Percentiles rank a stretch among this genome's conserved stretches.
phyloP scores from a whole-genome alignment of 495 filamentous ascomycete genomes.

The Usnea hakonensis region DNA sequence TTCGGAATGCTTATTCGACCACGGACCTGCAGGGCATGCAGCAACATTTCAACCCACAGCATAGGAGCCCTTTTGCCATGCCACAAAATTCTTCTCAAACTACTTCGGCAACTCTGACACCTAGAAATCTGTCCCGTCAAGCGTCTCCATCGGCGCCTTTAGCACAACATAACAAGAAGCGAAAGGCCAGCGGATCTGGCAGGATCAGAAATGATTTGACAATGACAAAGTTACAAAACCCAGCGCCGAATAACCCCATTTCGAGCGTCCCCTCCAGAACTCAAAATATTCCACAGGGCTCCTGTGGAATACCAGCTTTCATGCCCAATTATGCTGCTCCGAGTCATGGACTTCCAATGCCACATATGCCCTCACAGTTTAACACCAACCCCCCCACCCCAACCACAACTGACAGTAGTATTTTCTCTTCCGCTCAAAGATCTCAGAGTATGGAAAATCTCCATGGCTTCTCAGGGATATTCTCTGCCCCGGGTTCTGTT shows the following conservation, averaged over 20 bases:
- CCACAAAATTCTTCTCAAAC: conserved; percentile 34
- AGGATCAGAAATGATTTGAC: conserved; percentile 64
- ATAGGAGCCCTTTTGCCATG: conserved; percentile 26
- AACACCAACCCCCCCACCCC: conserved; percentile 57
- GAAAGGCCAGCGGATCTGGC: conserved; percentile 59
- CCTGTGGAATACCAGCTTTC: conserved; percentile 33
- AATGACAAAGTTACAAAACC: conserved; percentile 68
- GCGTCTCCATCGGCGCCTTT: conserved; percentile 57
- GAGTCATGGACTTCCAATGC: conserved; percentile 31
- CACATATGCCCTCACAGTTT: conserved; percentile 44
- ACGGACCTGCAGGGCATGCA: conserved; percentile 50
- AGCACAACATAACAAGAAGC: conserved; percentile 58
- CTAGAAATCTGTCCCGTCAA: conserved; percentile 61
- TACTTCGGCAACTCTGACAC: conserved; percentile 45
- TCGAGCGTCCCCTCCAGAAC: conserved; percentile 21
- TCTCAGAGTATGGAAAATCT: conserved; percentile 51
- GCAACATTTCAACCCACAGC: conserved; percentile 22
- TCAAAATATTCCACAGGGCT: conserved; percentile 28
- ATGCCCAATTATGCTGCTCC: conserved; percentile 36
- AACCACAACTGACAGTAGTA: conserved; percentile 46
- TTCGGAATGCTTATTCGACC: conserved; percentile 33
- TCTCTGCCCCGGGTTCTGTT: conserved; percentile 58
- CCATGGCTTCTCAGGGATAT: conserved; percentile 45
- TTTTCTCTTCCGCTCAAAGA: conserved; percentile 44
- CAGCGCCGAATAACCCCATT: conserved; percentile 15